A percentile compares a stretch with the other conserved stretches of the same genome.
These are phyloP conservation scores for Tephrocybe sp. DNA, from an alignment of 768 basidiomycete genomes.

Conservation along the genomic window DNA sequence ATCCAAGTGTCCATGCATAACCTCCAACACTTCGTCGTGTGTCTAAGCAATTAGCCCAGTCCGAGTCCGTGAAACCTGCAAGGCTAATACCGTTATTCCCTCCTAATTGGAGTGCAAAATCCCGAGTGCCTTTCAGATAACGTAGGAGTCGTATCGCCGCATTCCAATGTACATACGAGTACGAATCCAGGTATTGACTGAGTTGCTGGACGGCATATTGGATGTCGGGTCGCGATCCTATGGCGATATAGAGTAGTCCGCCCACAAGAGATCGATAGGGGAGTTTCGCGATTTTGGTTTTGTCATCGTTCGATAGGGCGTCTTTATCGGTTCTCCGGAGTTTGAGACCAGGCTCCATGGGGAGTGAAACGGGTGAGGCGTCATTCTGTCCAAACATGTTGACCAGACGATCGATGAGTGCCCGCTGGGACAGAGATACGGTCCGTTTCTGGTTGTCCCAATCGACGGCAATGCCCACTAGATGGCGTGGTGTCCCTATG, in stretches of 20 bases:
- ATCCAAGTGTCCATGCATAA: conserved; percentile 14
- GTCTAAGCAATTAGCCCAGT: conserved; percentile 24
- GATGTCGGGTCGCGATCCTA: neutral
- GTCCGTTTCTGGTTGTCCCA: too few species aligned
- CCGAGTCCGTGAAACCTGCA: conserved; percentile 22
- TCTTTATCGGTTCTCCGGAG: too few species aligned
- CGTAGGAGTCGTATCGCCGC: neutral
- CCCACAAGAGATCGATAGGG: neutral
- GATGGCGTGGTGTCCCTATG: too few species aligned
- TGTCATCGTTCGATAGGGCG: too few species aligned
- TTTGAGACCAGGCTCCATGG: too few species aligned
- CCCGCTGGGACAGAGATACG: too few species aligned
- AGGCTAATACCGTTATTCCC: conserved; percentile 14
- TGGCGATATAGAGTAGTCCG: neutral
- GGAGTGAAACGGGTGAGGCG: too few species aligned
- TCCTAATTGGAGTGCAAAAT: neutral
- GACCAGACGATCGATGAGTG: too few species aligned
- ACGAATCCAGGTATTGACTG: neutral
- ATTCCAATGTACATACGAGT: neutral
- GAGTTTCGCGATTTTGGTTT: too few species aligned
- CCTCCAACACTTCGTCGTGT: conserved; percentile 21
- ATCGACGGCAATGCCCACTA: too few species aligned
- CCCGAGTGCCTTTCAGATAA: conserved; percentile 1
- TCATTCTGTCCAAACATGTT: too few species aligned
- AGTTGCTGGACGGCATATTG: conserved; percentile 3